These are phyloP conservation scores for Colletotrichum nymphaeae DNA, from an alignment of 2,329 filamentous ascomycete genomes.

Conservation along the genomic window DNA sequence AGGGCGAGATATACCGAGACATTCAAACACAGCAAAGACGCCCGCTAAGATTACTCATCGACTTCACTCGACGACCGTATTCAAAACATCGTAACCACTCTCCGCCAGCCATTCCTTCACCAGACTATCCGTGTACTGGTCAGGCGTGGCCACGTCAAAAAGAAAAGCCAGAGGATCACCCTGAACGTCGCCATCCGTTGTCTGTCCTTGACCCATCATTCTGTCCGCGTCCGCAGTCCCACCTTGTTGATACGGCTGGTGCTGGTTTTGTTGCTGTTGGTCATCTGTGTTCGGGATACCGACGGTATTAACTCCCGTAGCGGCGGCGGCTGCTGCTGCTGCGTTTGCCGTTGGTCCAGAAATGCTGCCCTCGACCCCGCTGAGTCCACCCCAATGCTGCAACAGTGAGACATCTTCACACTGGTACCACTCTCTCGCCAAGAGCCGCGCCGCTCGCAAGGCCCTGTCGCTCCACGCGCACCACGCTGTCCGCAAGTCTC, in stretches of 20 bases:
- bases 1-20: background rate
- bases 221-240: background rate
- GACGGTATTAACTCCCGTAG: background rate
- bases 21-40: background rate
- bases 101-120: slow-evolving; percentile 19
- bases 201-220: background rate
- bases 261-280: background rate
- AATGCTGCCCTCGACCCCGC: background rate
- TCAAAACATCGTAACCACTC: slow-evolving; percentile 5
- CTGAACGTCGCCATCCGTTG: background rate
- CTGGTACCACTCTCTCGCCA: slow-evolving; percentile 37
- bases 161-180: background rate
- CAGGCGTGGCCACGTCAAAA: slow-evolving; percentile 8
- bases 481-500: slow-evolving; percentile 35
- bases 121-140: slow-evolving; percentile 15
- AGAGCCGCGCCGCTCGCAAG: slow-evolving; percentile 24
- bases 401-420: slow-evolving; percentile 31
- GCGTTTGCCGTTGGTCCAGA: background rate
- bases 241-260: background rate
- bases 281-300: background rate
- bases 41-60: background rate
- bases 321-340: background rate
- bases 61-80: background rate
- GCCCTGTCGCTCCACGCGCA: slow-evolving; percentile 36
- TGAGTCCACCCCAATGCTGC: background rate